Conservation (phyloP, 331 rosid genomes). For the Malus hybrid region DNA sequence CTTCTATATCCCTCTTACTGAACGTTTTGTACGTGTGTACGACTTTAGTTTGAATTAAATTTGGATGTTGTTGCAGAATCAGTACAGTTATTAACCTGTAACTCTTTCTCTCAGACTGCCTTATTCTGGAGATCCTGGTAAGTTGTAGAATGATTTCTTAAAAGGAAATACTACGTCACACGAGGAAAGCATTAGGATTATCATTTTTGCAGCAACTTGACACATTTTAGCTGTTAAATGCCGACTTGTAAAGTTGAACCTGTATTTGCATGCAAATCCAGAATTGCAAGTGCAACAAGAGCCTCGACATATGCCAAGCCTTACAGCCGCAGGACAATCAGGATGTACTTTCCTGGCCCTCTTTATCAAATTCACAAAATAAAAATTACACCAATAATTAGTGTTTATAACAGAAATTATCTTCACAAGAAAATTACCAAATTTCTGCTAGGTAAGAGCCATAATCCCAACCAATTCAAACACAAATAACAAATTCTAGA, state of each 20-base stretch:
- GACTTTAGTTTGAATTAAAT: background rate
- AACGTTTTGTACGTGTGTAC: slow-evolving; percentile 4
- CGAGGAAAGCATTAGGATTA: background rate
- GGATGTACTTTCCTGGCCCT: slow-evolving; percentile 91
- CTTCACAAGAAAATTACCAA: background rate
- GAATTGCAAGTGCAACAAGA: slow-evolving; percentile 92
- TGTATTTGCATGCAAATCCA: slow-evolving; percentile 79
- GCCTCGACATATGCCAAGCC: slow-evolving; percentile 98
- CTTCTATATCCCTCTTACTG: background rate
- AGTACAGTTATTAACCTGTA: slow-evolving; percentile 48
- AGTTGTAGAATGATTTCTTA: background rate
- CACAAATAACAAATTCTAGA: background rate
- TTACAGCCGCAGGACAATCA: slow-evolving; percentile 86
- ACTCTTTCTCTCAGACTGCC: slow-evolving; percentile 74
- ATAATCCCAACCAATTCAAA: background rate
- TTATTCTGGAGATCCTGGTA: slow-evolving; percentile 85
- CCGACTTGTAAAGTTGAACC: slow-evolving; percentile 33
- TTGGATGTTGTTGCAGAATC: slow-evolving; percentile 51
- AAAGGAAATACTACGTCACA: background rate
- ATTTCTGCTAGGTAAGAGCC: background rate
- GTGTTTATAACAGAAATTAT: slow-evolving; percentile 3
- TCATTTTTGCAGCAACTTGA: background rate
- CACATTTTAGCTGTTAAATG: background rate
- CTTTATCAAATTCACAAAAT: slow-evolving; percentile 36
- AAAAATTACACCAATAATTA: slow-evolving; percentile 25